Conservation (phyloP, 306 rosid genomes). For the Astragalus glycyphyllos region DNA sequence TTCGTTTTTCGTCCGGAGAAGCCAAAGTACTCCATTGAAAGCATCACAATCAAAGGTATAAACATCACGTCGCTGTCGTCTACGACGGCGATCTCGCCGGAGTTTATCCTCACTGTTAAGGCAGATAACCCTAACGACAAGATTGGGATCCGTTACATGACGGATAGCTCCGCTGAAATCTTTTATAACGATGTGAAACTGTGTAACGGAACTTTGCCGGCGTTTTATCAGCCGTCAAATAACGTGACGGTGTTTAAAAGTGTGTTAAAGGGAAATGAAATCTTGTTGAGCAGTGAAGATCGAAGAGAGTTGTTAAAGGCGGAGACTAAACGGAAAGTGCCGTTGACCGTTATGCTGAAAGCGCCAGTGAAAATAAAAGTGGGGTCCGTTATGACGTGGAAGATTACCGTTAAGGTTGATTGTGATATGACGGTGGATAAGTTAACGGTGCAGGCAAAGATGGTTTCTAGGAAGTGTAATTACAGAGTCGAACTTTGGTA, state of each 20-base stretch:
- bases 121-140: slow-evolving; percentile 67
- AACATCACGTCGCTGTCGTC: slow-evolving; percentile 49
- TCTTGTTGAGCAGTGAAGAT: slow-evolving; percentile 44
- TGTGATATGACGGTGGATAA: slow-evolving; percentile 65
- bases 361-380: slow-evolving; percentile 66
- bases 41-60: slow-evolving; percentile 53
- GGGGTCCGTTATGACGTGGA: slow-evolving; percentile 68
- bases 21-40: slow-evolving; percentile 58
- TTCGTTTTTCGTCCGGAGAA: slow-evolving; percentile 63
- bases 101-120: slow-evolving; percentile 52
- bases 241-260: slow-evolving; percentile 63
- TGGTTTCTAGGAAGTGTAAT: slow-evolving; percentile 54
- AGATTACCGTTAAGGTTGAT: slow-evolving; percentile 57
- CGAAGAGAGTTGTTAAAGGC: slow-evolving; percentile 41
- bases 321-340: slow-evolving; percentile 52
- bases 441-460: slow-evolving; percentile 58
- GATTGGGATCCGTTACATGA: slow-evolving; percentile 73
- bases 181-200: slow-evolving; percentile 49
- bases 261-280: slow-evolving; percentile 53
- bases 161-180: slow-evolving; percentile 53
- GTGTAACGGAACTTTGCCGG: slow-evolving; percentile 63
- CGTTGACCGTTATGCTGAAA: slow-evolving; percentile 53
- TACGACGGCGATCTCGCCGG: slow-evolving; percentile 52
- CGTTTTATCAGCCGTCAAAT: slow-evolving; percentile 69
- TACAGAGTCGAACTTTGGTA: slow-evolving; percentile 49